These are phyloP conservation scores for Lachnellula suecica DNA, from an alignment of 2,329 filamentous ascomycete species.

Conservation along the genomic window DNA sequence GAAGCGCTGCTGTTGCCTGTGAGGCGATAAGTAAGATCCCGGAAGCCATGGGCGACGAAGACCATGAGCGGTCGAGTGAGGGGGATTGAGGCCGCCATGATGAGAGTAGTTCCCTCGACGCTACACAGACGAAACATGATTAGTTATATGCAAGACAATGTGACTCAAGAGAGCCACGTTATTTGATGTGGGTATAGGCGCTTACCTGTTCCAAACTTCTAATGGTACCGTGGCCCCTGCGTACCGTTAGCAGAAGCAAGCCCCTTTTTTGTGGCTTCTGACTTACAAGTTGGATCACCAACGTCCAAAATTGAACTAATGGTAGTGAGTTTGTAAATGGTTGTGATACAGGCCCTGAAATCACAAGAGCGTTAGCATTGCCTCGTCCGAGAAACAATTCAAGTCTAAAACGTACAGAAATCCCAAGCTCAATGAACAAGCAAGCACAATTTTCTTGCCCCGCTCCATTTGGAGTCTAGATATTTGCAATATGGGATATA, in stretches of 20 bases:
- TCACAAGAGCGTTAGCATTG: neutral
- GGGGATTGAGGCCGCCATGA: conserved; percentile 4
- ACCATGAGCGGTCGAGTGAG: conserved; percentile 2
- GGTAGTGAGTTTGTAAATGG: neutral
- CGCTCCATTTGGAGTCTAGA: conserved; percentile 1
- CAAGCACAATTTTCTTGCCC: neutral
- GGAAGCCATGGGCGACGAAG: neutral
- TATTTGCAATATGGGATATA: conserved; percentile 2
- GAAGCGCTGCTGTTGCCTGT: neutral
- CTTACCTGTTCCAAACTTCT: conserved; percentile 2
- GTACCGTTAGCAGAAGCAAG: too few relatives aligned
- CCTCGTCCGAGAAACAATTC: too few relatives aligned
- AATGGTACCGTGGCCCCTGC: conserved; percentile 1
- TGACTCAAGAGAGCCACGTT: too few relatives aligned
- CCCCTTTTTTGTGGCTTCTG: neutral
- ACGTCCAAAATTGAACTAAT: neutral
- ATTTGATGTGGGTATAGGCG: too few relatives aligned
- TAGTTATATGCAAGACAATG: too few relatives aligned
- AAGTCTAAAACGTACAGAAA: neutral
- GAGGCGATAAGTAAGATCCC: neutral
- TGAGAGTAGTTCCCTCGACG: conserved; percentile 3
- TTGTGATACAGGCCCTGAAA: neutral
- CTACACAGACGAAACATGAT: too few relatives aligned
- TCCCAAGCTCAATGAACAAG: conserved; percentile 1
- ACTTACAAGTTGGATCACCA: conserved; percentile 6